A percentile compares a stretch with the other conserved stretches of the same genome.
Conservation (phyloP, 345 rosid species). For the Sapria himalayana region DNA sequence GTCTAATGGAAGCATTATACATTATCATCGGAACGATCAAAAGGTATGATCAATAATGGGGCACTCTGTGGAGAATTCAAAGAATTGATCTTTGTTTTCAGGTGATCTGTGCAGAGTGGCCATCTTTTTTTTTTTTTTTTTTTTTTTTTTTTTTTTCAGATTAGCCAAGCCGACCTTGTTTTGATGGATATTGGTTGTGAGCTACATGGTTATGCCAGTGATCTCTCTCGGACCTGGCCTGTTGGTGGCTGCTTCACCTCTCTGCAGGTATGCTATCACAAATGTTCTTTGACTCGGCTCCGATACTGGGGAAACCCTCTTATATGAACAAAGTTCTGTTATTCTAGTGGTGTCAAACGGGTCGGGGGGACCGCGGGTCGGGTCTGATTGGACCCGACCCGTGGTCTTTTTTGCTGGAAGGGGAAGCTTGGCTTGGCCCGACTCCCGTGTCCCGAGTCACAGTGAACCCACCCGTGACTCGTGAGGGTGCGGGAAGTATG, state of each 20-base stretch:
- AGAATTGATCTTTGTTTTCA: background rate
- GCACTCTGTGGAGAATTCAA: background rate
- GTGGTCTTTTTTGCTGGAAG: too few relatives aligned
- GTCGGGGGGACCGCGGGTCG: too few relatives aligned
- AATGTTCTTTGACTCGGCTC: constrained; percentile 3
- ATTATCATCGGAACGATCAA: constrained; percentile 88
- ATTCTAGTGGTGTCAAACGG: too few relatives aligned
- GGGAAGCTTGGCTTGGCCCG: too few relatives aligned
- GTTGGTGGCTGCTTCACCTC: constrained; percentile 62
- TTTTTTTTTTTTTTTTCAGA: constrained; percentile 20
- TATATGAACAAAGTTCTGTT: too few relatives aligned
- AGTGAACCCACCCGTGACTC: too few relatives aligned
- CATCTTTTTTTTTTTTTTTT: background rate
- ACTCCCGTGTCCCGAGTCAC: too few relatives aligned
- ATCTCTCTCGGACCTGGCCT: constrained; percentile 94
- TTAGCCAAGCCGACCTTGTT: constrained; percentile 69
- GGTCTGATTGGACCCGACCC: too few relatives aligned
- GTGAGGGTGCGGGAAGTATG: too few relatives aligned
- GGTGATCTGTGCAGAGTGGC: background rate
- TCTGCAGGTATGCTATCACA: constrained; percentile 30
- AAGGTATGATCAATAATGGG: constrained; percentile 25
- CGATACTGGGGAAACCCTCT: too few relatives aligned
- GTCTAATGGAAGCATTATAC: constrained; percentile 68
- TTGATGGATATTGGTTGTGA: constrained; percentile 97
- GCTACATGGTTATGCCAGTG: constrained; percentile 87